A percentile compares a stretch with the other conserved stretches of the same genome.
These are phyloP conservation scores for Andrographis paniculata DNA, from an alignment of 305 asterid species.

Conservation along the genomic window DNA sequence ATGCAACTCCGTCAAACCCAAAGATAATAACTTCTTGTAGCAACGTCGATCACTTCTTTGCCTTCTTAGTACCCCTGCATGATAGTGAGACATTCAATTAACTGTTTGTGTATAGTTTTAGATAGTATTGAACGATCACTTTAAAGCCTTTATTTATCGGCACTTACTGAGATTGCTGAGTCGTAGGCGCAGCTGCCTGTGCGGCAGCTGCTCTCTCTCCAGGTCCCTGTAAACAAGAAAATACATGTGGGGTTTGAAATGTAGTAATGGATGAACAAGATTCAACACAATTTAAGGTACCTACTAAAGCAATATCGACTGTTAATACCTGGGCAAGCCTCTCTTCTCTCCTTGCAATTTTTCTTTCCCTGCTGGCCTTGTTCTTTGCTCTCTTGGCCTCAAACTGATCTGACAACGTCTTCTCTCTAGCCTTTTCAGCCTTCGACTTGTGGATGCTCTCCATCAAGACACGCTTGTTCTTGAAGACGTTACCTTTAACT, in stretches of 20 bases:
- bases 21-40: conserved; percentile 5
- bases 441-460: conserved; percentile 78
- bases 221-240: conserved; percentile 49
- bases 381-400: conserved; percentile 94
- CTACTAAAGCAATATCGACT: not conserved
- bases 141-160: too few relatives aligned
- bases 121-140: too few relatives aligned
- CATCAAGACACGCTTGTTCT: conserved; percentile 81
- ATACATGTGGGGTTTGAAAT: too few relatives aligned
- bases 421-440: conserved; percentile 91
- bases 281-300: too few relatives aligned
- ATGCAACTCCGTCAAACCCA: not conserved
- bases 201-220: conserved; percentile 49
- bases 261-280: too few relatives aligned
- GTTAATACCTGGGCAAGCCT: conserved; percentile 63
- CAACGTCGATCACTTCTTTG: conserved; percentile 57
- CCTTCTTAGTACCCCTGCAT: conserved; percentile 64
- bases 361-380: conserved; percentile 92
- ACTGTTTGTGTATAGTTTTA: too few relatives aligned
- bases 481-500: conserved; percentile 90
- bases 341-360: conserved; percentile 76
- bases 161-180: conserved; percentile 69
- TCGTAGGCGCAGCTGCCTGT: conserved; percentile 36
- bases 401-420: conserved; percentile 76
- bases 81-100: too few relatives aligned